Evolutionary conservation across 2,329 filamentous ascomycete species (phyloP), one percentile per base, ranked within the genome.

Genomic region (Pseudocercospora eumusae): DNA sequence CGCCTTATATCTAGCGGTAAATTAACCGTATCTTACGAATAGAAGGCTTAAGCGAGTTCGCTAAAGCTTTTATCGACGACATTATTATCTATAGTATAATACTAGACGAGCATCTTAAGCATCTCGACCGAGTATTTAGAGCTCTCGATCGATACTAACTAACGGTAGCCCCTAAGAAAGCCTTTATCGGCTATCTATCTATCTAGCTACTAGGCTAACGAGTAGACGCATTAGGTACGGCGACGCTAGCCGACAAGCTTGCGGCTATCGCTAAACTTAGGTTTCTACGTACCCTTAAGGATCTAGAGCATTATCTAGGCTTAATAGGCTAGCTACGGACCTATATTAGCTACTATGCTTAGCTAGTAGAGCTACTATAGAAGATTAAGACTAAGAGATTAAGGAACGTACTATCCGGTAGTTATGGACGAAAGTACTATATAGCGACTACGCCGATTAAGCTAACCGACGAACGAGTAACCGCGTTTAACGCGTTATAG

Each of bases 331-430:
- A 31, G 55, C 36, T 57, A 47, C 4, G 36, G 2, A 13, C 18
- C n/a, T 57, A 57, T 20, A 45, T 57, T 13, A 23, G 8, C 2
- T 57, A 57, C 55, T 57, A 45, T 23, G 36, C 36, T 11, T 31
- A 57, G 23, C 55, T 44, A 28, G 55, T 18, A 9, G 36, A 57
- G n/a, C 55, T 15, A 1, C 18, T 57, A 6, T 13, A 57, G 23
- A 45, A 27, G 10, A 18, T 23, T 5, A 57, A 57, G 20, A 57
- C 21, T 13, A 15, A 47, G 13, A 15, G 10, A 11, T 21, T 57
- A 4, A 57, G 47, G 36, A 18, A 3, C 0, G 36, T 18, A 11
- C 40, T 36, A 13, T 23, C 3, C 1, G 21, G 10, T 1, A 45
- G 18, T 5, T 11, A 57, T 9, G 4, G 11, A 13, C 2, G 36